Base-by-base conservation (phyloP, 805 yeast genomes). In the Cyberlindnera amylophila region DNA sequence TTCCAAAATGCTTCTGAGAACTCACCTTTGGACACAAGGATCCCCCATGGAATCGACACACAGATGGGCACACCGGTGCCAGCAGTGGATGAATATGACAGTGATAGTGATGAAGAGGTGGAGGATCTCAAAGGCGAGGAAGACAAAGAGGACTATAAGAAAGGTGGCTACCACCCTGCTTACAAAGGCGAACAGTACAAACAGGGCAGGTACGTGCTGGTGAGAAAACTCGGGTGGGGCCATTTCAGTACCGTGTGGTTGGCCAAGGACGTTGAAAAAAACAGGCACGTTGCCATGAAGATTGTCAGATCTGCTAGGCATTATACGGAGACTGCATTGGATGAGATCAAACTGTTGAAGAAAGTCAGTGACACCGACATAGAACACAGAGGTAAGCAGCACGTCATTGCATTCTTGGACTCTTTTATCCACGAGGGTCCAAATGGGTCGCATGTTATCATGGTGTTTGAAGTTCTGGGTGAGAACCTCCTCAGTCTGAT, bases 181-280 rank as follows among this genome's bases (percentile, higher is more conserved):
- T 79, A 66, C 50, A 79, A 88, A 38, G 98, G 98, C 6, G 99
- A 95, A 61, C 65, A 65, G 17, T 91, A 83, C 63, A 85, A 87
- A 54, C 71, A 84, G 42, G 79, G 79, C 15, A 77, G 86, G 45
- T 93, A 93, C 61, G 72, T 81, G 2, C 65, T 93, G 37, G 90
- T 86, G 24, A 77, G 98, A 47, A 93, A 93, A 60, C 70, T 93
- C 4, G 99, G 99, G 0, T 93, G 99, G 99, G 99, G 99, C 28
- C 97, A 93, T 65, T 93, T 93, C 60, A 83, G 95, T 21, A 93
- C 96, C 1, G 97, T 87, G 17, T 90, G 96, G 97, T 69, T 86
- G 23, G 98, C 96, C 4, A 74, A 67, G 46, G 82, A 78, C 44
- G 50, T 54, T n/a, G 77, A 77, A 38, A 67, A 71, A 42, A 71